Conservation (phyloP, 495 filamentous ascomycete species). For the Neurospora sp. region DNA sequence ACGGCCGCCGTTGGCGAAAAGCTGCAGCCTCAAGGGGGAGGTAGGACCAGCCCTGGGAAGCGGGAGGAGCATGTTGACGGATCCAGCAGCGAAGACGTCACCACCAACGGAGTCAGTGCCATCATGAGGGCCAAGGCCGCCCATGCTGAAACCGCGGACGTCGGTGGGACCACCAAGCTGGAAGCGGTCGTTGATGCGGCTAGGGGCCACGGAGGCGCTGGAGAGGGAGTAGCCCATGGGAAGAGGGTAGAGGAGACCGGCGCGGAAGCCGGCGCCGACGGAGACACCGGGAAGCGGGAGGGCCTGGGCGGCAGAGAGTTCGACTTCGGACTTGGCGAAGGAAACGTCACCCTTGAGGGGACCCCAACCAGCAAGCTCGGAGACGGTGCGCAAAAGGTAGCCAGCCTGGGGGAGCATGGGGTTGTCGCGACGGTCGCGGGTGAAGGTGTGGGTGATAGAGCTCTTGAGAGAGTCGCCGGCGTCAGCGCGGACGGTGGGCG, state of each 20-base stretch:
- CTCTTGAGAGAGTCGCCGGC: slow-evolving; percentile 89
- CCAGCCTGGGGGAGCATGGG: slow-evolving; percentile 73
- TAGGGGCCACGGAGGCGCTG: slow-evolving; percentile 41
- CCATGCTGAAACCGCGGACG: slow-evolving; percentile 84
- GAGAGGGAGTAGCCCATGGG: slow-evolving; percentile 47
- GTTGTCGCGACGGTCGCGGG: slow-evolving; percentile 67
- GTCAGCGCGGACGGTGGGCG: slow-evolving; percentile 67
- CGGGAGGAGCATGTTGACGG: slow-evolving; percentile 74
- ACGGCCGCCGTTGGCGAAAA: slow-evolving; percentile 85
- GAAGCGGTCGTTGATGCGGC: slow-evolving; percentile 88
- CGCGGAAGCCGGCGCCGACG: slow-evolving; percentile 39
- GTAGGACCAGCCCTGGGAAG: slow-evolving; percentile 68
- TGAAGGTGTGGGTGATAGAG: slow-evolving; percentile 72
- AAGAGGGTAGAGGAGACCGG: slow-evolving; percentile 49
- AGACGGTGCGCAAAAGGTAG: slow-evolving; percentile 61
- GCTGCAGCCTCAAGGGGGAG: slow-evolving; percentile 76
- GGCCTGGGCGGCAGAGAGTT: slow-evolving; percentile 63
- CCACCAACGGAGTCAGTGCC: slow-evolving; percentile 78
- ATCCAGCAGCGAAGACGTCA: slow-evolving; percentile 81
- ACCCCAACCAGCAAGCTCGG: slow-evolving; percentile 82
- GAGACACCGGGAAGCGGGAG: slow-evolving; percentile 65
- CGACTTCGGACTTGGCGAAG: slow-evolving; percentile 80
- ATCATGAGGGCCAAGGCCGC: slow-evolving; percentile 80
- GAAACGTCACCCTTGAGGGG: slow-evolving; percentile 78
- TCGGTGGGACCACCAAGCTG: slow-evolving; percentile 88